Evolutionary conservation across 2,329 filamentous ascomycete genomes (phyloP), one percentile per base, ranked within the genome.

Genomic region (Gaeumannomyces tritici): DNA sequence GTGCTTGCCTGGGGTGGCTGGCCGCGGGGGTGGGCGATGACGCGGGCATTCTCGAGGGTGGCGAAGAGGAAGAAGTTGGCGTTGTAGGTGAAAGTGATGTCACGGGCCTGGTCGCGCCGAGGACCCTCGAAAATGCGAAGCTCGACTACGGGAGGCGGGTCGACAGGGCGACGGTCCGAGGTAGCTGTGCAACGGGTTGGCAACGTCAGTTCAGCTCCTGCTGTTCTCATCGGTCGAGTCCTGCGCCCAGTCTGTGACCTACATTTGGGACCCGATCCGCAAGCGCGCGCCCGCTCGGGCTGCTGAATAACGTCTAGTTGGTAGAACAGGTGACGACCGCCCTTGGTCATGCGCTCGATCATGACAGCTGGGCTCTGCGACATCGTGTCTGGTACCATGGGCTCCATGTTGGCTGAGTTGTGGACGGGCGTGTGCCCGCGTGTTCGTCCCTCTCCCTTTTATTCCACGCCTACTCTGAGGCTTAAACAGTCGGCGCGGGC

Each of bases 51-150:
- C 72, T 97, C 92, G 64, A 99, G 82, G 7, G 92, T 97, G 61
- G 93, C 91, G 70, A 91, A 98, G 55, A 98, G 87, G 77, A 99
- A 98, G 83, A 98, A 98, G 76, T 96, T 96, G 72, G 93, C 78
- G 72, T 96, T 93, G 79, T 97, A 96, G 64, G 86, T 84, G 70
- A 96, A 96, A 2, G 95, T 98, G 70, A 92, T 85, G 65, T 92
- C 89, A 71, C 82, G 81, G 62, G 83, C 83, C 61, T 80, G 76
- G 59, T 84, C 80, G 28, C 86, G 80, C 29, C 86, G 78, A 42
- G 80, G 76, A 47, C 88, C 90, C 71, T 96, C 90, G 69, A 87
- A 91, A 66, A 98, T 89, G 67, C 88, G 89, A 65, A 99, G 80
- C 75, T 96, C 91, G 54, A 98, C 91, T 62, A 99, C 95, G 0